These are phyloP conservation scores for Penicillium roqueforti DNA, from an alignment of 495 filamentous ascomycete species.

Conservation along the genomic window DNA sequence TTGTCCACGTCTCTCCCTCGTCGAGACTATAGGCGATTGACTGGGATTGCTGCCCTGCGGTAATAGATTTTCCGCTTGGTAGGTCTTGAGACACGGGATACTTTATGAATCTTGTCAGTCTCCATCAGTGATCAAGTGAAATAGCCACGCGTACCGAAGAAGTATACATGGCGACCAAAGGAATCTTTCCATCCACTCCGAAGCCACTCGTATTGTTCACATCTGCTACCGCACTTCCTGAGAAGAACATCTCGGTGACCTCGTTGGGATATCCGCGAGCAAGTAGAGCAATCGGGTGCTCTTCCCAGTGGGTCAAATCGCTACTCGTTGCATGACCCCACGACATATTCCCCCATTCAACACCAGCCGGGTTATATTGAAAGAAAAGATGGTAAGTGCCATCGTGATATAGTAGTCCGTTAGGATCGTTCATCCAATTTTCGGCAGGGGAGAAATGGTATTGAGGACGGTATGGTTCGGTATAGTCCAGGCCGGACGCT, in stretches of 20 bases:
- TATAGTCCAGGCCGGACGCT: conserved; percentile 30
- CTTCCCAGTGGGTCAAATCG: conserved; percentile 39
- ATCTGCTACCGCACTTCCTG: conserved; percentile 50
- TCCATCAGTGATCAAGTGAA: background rate
- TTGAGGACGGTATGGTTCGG: conserved; percentile 41
- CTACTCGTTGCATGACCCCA: conserved; percentile 42
- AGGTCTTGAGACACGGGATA: conserved; percentile 13
- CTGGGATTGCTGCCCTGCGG: conserved; percentile 46
- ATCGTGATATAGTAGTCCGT: conserved; percentile 46
- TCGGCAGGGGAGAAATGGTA: conserved; percentile 50
- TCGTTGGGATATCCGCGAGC: conserved; percentile 41
- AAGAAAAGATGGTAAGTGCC: conserved; percentile 39
- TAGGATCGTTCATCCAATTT: conserved; percentile 59
- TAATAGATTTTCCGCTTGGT: conserved; percentile 25
- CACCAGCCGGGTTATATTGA: conserved; percentile 39
- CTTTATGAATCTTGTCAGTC: background rate
- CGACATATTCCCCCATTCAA: conserved; percentile 34
- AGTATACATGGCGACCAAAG: conserved; percentile 55
- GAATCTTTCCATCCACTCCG: conserved; percentile 46
- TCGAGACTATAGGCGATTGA: conserved; percentile 54
- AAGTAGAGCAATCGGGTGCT: conserved; percentile 35
- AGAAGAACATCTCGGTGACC: conserved; percentile 48
- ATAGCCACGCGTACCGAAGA: conserved; percentile 27
- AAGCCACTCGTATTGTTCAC: conserved; percentile 55
- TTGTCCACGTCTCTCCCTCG: conserved; percentile 49